Evolutionary conservation across 192 early-diverging fungal genomes (phyloP), one percentile per base, ranked within the genome.

Genomic region (Podila epicladia): DNA sequence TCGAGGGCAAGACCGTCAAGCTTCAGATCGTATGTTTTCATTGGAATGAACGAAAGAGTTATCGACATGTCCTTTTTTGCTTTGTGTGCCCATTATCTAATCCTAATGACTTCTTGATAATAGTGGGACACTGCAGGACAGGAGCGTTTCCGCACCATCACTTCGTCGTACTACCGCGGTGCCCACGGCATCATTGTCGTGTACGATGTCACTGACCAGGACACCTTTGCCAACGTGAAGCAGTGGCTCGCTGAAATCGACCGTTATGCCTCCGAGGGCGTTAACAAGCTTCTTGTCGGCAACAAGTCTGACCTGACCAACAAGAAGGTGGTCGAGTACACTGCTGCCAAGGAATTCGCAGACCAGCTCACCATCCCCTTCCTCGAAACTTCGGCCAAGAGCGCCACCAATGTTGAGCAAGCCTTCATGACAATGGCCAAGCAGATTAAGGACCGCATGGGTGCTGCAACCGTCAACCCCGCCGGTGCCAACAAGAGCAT

Each of bases 391-490:
- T 95, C 93, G 11, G 98, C 98, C 67, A 99, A 99, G 90, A 94
- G 96, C 74, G 93, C 98, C 13, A 95, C 94, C 26, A 99, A 99
- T 74, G 98, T 99, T 19, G 98, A 99, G 87, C 95, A 96, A 77
- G 98, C 98, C 38, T 99, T 99, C 90, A 89, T 99, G 92, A 98
- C 96, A 35, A 98, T 99, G 98, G 97, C 98, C 29, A 97, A 96
- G 84, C 98, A 99, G 87, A 99, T 99, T 82, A 99, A 99, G 90
- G 98, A 99, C 82, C 92, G 91, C 37, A 92, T 92, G 91, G 91
- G 91, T 33, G 72, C 84, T 35, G 71, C 85, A 29, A 89, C 77
- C 41, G 75, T 87, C 35, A 61, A 72, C 67, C 65, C 84, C 5
- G 78, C 87, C 8, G 71, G 83, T 28, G 79, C 73, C 63, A 90